Evolutionary conservation across 2,329 filamentous ascomycete species (phyloP).

Genomic region (Trichoderma afroharzianum): DNA sequence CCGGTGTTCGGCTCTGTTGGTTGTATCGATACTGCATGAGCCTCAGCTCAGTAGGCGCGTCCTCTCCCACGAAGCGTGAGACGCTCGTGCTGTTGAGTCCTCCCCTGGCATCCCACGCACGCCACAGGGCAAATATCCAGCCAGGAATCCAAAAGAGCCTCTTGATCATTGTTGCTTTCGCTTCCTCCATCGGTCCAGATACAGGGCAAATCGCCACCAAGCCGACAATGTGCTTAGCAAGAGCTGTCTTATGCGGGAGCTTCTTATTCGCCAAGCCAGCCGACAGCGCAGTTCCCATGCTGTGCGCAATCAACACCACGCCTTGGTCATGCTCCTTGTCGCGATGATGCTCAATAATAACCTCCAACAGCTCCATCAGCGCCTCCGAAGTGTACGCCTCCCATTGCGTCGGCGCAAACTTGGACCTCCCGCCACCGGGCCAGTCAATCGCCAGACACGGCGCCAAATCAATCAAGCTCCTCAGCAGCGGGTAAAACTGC

Average conservation of each 20-base stretch:
- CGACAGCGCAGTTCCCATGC: constrained; percentile 79
- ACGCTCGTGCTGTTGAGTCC: constrained; percentile 77
- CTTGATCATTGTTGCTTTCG: constrained; percentile 42
- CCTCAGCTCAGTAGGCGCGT: constrained; percentile 62
- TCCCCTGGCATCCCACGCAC: constrained; percentile 74
- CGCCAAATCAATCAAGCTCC: constrained; percentile 75
- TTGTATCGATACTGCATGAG: constrained; percentile 73
- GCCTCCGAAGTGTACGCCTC: constrained; percentile 76
- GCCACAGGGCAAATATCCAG: constrained; percentile 70
- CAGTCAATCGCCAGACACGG: constrained; percentile 82
- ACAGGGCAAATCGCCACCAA: constrained; percentile 79
- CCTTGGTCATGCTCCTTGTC: constrained; percentile 63
- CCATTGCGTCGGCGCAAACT: constrained; percentile 67
- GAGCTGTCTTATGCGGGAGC: constrained; percentile 41
- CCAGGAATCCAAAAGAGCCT: constrained; percentile 66
- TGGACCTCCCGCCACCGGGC: constrained; percentile 81
- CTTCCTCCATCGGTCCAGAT: constrained; percentile 57
- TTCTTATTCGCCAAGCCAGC: constrained; percentile 59
- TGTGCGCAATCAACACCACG: constrained; percentile 81
- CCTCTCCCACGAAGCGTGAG: constrained; percentile 66
- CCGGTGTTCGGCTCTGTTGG: constrained; percentile 73
- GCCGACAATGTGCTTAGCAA: constrained; percentile 67
- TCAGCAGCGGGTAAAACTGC: constrained; percentile 79
- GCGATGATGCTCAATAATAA: constrained; percentile 69
- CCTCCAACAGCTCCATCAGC: constrained; percentile 69